Evolutionary conservation across 1,284 basidiomycete genomes (phyloP).

Genomic region (Cutaneotrichosporon sp.): DNA sequence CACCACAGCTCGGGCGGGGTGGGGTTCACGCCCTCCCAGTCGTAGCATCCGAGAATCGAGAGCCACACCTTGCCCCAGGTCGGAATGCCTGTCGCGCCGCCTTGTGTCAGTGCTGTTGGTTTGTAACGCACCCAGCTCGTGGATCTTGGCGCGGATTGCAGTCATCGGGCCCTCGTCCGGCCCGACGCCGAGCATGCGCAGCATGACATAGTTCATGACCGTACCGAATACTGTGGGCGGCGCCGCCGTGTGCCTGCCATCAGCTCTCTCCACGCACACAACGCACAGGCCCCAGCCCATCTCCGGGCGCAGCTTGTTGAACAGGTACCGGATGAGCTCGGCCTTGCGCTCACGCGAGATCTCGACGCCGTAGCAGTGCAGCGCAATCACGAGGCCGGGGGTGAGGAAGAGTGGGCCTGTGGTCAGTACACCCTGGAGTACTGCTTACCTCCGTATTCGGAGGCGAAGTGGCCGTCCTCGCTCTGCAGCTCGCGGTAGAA

Average conservation of each 20-base stretch:
- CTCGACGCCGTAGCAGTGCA: slow-evolving; percentile 72
- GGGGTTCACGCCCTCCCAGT: slow-evolving; percentile 94
- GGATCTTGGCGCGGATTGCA: slow-evolving; percentile 48
- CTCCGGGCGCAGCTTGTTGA: slow-evolving; percentile 71
- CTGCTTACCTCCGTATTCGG: slow-evolving; percentile 68
- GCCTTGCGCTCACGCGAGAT: slow-evolving; percentile 77
- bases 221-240: slow-evolving; percentile 94
- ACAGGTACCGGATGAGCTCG: slow-evolving; percentile 89
- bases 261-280: not conserved
- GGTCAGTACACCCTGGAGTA: not conserved
- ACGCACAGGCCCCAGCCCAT: slow-evolving; percentile 95
- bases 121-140: slow-evolving; percentile 37
- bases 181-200: slow-evolving; percentile 88
- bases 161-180: slow-evolving; percentile 52
- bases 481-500: slow-evolving; percentile 92
- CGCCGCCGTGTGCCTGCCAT: slow-evolving; percentile 82
- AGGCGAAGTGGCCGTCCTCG: slow-evolving; percentile 90
- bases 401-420: slow-evolving; percentile 87
- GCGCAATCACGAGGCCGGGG: slow-evolving; percentile 85
- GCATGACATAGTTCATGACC: slow-evolving; percentile 83
- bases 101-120: slow-evolving; percentile 17
- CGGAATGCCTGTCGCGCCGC: slow-evolving; percentile 78
- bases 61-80: slow-evolving; percentile 99
- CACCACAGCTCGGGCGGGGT: slow-evolving; percentile 96
- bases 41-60: slow-evolving; percentile 86